Percentiles rank a stretch among this genome's conserved stretches.
phyloP scores from a whole-genome alignment of 2,329 filamentous ascomycete species.

The Lasiodiplodia gonubiensis region DNA sequence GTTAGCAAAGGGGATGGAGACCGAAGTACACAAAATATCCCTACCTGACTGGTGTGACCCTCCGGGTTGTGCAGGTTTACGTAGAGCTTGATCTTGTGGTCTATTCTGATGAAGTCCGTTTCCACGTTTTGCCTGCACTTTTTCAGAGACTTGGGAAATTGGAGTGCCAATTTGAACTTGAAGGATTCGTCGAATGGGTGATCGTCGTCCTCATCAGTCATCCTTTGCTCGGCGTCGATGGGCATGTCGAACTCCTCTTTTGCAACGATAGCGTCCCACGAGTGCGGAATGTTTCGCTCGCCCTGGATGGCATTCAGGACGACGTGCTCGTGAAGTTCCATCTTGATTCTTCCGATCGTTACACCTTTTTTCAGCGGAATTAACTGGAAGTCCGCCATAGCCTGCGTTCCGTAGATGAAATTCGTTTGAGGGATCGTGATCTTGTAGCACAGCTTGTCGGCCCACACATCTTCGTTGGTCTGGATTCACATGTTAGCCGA shows the following conservation, averaged over 20 bases:
- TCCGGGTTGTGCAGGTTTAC: slow-evolving; percentile 94
- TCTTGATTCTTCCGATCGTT: slow-evolving; percentile 79
- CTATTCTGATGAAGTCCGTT: slow-evolving; percentile 84
- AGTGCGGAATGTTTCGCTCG: slow-evolving; percentile 38
- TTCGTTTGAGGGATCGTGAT: slow-evolving; percentile 93
- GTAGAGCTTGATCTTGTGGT: slow-evolving; percentile 90
- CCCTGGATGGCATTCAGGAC: slow-evolving; percentile 46
- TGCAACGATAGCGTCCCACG: slow-evolving; percentile 38
- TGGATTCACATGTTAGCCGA: slow-evolving; percentile 35
- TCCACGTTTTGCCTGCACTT: slow-evolving; percentile 90
- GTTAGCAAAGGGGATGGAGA: slow-evolving; percentile 8
- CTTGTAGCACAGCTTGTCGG: slow-evolving; percentile 95
- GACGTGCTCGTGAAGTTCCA: slow-evolving; percentile 75
- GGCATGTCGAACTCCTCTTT: slow-evolving; percentile 45
- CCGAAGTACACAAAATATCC: slow-evolving; percentile 31
- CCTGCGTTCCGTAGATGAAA: slow-evolving; percentile 86
- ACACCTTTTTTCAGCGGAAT: slow-evolving; percentile 89
- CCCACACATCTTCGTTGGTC: slow-evolving; percentile 95
- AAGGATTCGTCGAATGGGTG: slow-evolving; percentile 62
- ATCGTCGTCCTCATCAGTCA: slow-evolving; percentile 38
- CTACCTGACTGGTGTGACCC: slow-evolving; percentile 87
- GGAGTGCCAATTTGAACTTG: slow-evolving; percentile 63
- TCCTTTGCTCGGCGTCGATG: slow-evolving; percentile 34
- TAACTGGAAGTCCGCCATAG: slow-evolving; percentile 84
- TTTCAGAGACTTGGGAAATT: slow-evolving; percentile 80